Evolutionary conservation across 345 rosid species (phyloP).

Genomic region (Angophora floribunda): DNA sequence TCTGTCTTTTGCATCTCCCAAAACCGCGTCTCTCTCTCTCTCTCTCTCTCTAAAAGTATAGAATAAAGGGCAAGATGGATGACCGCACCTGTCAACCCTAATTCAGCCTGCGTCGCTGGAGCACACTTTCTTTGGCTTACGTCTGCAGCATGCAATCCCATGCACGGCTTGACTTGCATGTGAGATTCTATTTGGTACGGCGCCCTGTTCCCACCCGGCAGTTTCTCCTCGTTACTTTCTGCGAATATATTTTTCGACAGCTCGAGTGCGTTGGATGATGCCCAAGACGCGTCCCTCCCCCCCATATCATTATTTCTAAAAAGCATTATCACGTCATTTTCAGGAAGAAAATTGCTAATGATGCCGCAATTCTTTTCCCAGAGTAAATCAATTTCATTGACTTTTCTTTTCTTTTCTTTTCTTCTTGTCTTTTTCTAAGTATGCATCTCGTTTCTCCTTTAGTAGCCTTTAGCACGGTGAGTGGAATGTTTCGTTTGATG

Average conservation of each 20-base stretch:
- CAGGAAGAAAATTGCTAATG: not conserved
- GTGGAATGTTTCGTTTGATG: not conserved
- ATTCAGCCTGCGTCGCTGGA: not conserved
- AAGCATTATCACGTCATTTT: not conserved
- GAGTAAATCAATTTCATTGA: too few relatives aligned
- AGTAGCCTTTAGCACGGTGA: not conserved
- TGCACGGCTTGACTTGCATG: not conserved
- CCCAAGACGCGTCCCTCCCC: not conserved
- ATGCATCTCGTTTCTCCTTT: too few relatives aligned
- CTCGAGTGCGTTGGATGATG: not conserved
- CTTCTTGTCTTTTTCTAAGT: too few relatives aligned
- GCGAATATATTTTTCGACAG: not conserved
- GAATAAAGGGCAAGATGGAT: not conserved
- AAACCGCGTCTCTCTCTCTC: not conserved
- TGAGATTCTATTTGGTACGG: not conserved
- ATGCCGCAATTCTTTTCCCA: not conserved
- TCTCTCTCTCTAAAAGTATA: not conserved
- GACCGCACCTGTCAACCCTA: not conserved
- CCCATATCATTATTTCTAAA: not conserved
- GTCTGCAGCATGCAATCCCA: not conserved
- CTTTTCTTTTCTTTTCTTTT: too few relatives aligned
- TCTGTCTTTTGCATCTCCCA: slow-evolving; percentile 23
- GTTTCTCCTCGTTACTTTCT: not conserved
- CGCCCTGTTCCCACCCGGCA: not conserved
- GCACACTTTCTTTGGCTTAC: not conserved